Base-by-base conservation (phyloP, 306 rosid genomes). In the Pterocarpus santalinus region DNA sequence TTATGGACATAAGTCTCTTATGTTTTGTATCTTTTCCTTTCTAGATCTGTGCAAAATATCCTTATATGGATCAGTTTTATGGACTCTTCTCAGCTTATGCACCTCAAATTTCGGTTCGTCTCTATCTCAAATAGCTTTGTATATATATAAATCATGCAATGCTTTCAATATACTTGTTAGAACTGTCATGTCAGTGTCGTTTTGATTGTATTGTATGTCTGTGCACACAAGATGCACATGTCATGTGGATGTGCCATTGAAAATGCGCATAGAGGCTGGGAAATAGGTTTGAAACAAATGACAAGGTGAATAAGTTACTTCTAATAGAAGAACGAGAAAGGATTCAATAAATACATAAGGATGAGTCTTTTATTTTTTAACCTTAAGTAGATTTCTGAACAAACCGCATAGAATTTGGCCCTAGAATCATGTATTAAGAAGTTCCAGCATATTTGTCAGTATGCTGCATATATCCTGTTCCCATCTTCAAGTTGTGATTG, bases 101-200 rank as follows among this genome's bases (percentile, higher is more conserved):
- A 85, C 88, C 89, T 86, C 97, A 88, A 84, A 77, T 84, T 56
- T 49, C 96, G 88, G 97, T 93, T 73, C 16, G 94, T 81, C n/a
- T 79, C 75, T 75, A 49, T 73, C 76, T 62, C 78, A 62, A 66
- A 14, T 62, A 83, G 55, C 81, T 81, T 38, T 77, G n/a, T 52
- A 3, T 77, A 49, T 51, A 69, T 61, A 36, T 46, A 67, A 75
- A 41, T 0, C 43, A 39, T 13, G 34, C 28, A 7, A 33, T 69
- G 15, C 32, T 75, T 61, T 46, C 16, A 36, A 67, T 43, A 69
- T 58, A 36, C 33, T 77, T 85, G 28, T 22, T 22, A 22, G 28
- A 22, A 22, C 28, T 39, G 5, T 39, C 4, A 39, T 64, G 61
- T 57, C 43, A 32, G 16, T 13, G 5, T 68, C 28, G 28, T 22